Base-by-base conservation (phyloP, 176 grass and related monocot genomes). In the Zizania latifolia region DNA sequence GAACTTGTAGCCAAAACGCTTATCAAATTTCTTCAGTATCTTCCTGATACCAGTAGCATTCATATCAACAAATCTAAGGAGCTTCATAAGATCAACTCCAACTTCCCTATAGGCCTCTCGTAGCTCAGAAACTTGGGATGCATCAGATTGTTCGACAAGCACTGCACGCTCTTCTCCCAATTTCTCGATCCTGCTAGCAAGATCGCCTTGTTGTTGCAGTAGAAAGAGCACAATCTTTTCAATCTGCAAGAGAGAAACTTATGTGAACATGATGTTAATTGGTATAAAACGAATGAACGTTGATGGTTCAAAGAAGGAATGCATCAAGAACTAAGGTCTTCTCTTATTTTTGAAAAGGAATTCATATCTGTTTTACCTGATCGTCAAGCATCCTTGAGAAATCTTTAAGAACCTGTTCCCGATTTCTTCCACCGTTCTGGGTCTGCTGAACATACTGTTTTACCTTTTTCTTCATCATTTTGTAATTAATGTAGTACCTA, bases 381-480 rank as follows among this genome's bases (percentile, higher is more conserved):
- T 97, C 88, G 22, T 97, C 94, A 74, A 97, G 86, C 45, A 93
- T 77, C 73, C 75, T 87, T 69, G 94, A 92, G 75, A 97, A 97
- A 79, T 97, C 94, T 69, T 93, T 93, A 62, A 93, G 87, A 65
- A 97, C 81, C 63, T 85, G 74, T 28, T 83, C 73, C 31, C 50
- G 83, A 59, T 85, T 74, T 81, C 79, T 85, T 80, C 78, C 89
- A 39, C 70, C 72, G 58, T 31, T 65, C 71, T 89, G 81, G 14
- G 76, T 91, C 66, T 93, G 94, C 75, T 93, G 94, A 23, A 83
- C 81, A 78, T 92, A 97, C 69, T 89, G 91, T 44, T 93, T 97
- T 71, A 97, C 75, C 77, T 92, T 97, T 82, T 97, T 97, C 91
- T 93, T 97, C 94, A 93, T 97, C 88, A 93, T 89, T 79, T 97